These are phyloP conservation scores for Teratosphaeria pseudoeucalypti DNA, from an alignment of 2,329 filamentous ascomycete species.

Conservation along the genomic window DNA sequence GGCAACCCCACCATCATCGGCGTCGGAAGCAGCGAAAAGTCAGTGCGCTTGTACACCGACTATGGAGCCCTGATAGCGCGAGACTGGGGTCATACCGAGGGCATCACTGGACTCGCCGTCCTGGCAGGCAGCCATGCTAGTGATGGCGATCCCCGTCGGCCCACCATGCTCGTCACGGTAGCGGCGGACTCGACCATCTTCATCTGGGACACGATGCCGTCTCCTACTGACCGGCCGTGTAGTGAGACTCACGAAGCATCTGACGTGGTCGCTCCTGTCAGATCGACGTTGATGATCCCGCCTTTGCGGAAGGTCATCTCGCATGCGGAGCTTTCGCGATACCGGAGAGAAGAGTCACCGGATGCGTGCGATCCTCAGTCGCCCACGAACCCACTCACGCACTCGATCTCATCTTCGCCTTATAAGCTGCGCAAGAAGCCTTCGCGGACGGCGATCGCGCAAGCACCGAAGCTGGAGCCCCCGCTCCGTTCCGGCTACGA, in stretches of 20 bases:
- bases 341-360: constrained; percentile 42
- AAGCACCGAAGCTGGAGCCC: constrained; percentile 35
- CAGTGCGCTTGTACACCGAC: constrained; percentile 79
- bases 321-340: constrained; percentile 75
- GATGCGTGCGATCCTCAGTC: constrained; percentile 23
- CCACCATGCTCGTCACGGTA: constrained; percentile 32
- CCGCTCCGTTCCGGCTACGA: constrained; percentile 20
- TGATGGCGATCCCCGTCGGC: not conserved
- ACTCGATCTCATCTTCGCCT: constrained; percentile 30
- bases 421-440: constrained; percentile 45
- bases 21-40: constrained; percentile 93
- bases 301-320: constrained; percentile 80
- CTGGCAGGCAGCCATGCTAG: constrained; percentile 28
- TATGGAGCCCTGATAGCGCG: constrained; percentile 69
- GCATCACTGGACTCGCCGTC: constrained; percentile 75
- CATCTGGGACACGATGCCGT: constrained; percentile 31
- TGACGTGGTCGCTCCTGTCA: not conserved
- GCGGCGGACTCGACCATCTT: constrained; percentile 43
- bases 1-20: constrained; percentile 63
- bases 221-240: constrained; percentile 2
- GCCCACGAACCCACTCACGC: constrained; percentile 29
- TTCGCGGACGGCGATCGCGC: constrained; percentile 42
- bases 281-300: constrained; percentile 47
- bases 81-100: constrained; percentile 92
- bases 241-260: not conserved